Base-by-base conservation (phyloP, 805 yeast genomes). In the Wickerhamomyces rabaulensis region DNA sequence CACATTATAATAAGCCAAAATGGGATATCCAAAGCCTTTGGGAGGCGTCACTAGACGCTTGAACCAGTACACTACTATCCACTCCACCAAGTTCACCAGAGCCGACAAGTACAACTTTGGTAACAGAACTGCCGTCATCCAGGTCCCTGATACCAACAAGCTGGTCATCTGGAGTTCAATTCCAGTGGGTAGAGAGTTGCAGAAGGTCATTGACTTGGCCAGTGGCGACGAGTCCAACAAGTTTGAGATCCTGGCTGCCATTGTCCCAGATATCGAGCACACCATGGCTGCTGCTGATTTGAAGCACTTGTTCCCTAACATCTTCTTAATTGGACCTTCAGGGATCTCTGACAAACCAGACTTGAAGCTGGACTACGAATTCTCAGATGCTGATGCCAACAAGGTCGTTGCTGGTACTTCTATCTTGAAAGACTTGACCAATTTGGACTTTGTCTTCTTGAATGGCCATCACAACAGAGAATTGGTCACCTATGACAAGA, bases 261-360 rank as follows among this genome's bases (percentile, higher is more conserved):
- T 84, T 38, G 70, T 84, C 41, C 88, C 89, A 2, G 87, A 84
- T 56, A 56, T 52, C 27, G 85, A 80, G 52, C 90, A 84, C 57
- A 79, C 85, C 1, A 64, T 83, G 78, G 86, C 84, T 3, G 77
- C 82, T 12, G 57, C 62, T 22, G 73, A 75, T 13, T 76, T 82
- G 64, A 74, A 76, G 57, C 66, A 69, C 17, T 61, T 64, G 45
- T 73, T 66, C 58, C 86, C 87, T 3, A 56, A 67, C 2, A 62
- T 78, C 42, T 73, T 75, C 54, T 61, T 83, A 23, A 70, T 83
- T 49, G 87, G 82, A 6, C 71, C 77, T 64, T 48, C 53, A 6
- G 79, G 70, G 1, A 55, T 65, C 38, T 52, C 55, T 12, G 64
- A 63, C 35, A 70, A 70, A 16, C 63, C 72, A 10, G 63, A 66